Evolutionary conservation across 208 protist species (phyloP), one percentile per base, ranked within the genome.

Genomic region (Leishmania guyanensis): DNA sequence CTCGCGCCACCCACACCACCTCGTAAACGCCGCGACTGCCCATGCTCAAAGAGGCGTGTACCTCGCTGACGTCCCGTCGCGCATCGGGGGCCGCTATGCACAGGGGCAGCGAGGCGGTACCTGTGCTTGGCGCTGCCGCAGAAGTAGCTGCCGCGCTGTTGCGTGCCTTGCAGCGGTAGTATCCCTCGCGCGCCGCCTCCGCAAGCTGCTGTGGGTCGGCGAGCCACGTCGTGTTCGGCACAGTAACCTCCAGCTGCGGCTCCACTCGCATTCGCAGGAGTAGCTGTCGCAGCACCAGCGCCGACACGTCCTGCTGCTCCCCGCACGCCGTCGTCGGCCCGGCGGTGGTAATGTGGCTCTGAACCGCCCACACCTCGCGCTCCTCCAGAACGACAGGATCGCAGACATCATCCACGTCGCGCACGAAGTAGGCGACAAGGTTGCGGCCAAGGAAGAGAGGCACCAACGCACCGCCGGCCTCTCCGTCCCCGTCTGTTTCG

Each of bases 321-420:
- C 73, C 76, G 66, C 94, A 97, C 62, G 87, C 90, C 0, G 92
- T 96, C 26, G 81, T 36, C 1, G 90, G 90, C 8, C 78, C 79
- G 5, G 80, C 46, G 6, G 87, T 82, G 16, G 83, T 50, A 5
- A 96, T 60, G 73, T 93, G 77, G n/a, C 82, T 82, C 75, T 97
- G 94, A 64, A 97, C 79, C 1, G 92, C 84, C 92, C 92, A 97
- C 17, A 95, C 36, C 50, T 96, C 90, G 5, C 86, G 92, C 20
- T 50, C 77, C 80, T 96, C 94, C 4, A 97, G 73, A 51, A 86
- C 43, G 9, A 91, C 88, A 1, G 94, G 88, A 6, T 93, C 88
- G 80, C 94, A 97, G 39, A 95, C 91, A 60, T 92, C 92, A 66
- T 97, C 94, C 64, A 90, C 84, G 76, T 97, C 94, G 12, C 79